phyloP scores from a whole-genome alignment of 192 early-diverging fungal genomes.

The Dimargaris cristalligena region DNA sequence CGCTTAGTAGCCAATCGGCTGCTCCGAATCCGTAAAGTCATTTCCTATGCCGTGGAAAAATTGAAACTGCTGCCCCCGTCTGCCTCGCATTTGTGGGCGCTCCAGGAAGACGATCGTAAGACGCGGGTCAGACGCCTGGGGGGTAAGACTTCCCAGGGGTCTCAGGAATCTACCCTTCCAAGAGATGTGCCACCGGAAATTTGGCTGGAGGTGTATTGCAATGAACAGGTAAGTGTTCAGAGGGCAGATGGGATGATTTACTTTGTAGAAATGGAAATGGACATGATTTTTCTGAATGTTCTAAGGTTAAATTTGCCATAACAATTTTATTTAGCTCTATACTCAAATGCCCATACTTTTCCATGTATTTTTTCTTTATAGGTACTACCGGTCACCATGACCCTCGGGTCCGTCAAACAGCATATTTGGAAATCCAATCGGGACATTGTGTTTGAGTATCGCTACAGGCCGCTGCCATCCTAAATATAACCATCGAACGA shows the following conservation, averaged over 20 bases:
- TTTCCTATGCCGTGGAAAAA: conserved; percentile 71
- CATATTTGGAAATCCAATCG: conserved; percentile 26
- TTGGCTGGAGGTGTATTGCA: conserved; percentile 38
- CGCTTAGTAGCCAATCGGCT: conserved; percentile 75
- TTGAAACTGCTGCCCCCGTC: conserved; percentile 28
- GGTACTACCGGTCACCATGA: conserved; percentile 9
- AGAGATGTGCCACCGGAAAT: conserved; percentile 27
- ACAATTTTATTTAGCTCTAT: neutral
- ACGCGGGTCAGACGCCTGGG: neutral
- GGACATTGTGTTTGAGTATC: conserved; percentile 27
- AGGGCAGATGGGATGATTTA: neutral
- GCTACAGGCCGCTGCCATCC: conserved; percentile 12
- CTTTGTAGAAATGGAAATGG: too few relatives aligned
- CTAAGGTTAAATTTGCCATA: too few relatives aligned
- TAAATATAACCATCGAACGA: neutral
- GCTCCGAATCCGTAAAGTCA: conserved; percentile 71
- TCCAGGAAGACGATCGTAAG: conserved; percentile 12
- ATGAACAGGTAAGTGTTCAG: conserved; percentile 29
- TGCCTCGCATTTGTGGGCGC: conserved; percentile 12
- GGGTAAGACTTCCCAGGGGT: neutral
- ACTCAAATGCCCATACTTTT: neutral
- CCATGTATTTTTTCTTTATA: neutral
- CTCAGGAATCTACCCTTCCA: neutral
- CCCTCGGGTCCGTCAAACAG: conserved; percentile 27
- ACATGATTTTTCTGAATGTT: too few relatives aligned